phyloP scores from a whole-genome alignment of 805 yeast species.

The Komagataella kurtzmanii region DNA sequence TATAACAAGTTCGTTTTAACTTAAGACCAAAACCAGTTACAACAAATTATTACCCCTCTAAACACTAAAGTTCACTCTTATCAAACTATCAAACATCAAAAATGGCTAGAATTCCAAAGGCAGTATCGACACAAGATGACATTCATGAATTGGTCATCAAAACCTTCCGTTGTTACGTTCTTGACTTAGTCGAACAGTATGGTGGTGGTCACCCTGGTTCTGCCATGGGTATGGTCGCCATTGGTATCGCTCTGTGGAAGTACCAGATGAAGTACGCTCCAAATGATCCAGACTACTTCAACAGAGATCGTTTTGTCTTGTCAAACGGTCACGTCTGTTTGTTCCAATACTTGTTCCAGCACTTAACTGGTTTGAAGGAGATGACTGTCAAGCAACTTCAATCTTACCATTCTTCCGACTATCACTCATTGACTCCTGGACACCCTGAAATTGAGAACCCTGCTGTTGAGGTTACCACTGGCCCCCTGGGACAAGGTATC shows the following conservation, averaged over 20 bases:
- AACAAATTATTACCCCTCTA: not conserved
- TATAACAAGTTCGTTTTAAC: not conserved
- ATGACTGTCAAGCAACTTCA: slow-evolving; percentile 21
- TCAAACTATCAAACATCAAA: slow-evolving; percentile 2
- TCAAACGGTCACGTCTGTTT: slow-evolving; percentile 24
- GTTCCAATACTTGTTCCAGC: slow-evolving; percentile 16
- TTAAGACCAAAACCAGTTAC: not conserved
- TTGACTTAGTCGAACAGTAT: slow-evolving; percentile 13
- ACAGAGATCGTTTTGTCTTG: slow-evolving; percentile 23
- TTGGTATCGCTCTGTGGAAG: slow-evolving; percentile 22
- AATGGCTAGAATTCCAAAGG: slow-evolving; percentile 12
- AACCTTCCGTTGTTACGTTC: slow-evolving; percentile 14
- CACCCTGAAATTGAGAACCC: slow-evolving; percentile 26
- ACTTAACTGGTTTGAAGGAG: slow-evolving; percentile 18
- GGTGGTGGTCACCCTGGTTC: slow-evolving; percentile 34
- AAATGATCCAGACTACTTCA: slow-evolving; percentile 17
- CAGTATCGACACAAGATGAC: slow-evolving; percentile 13
- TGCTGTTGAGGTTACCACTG: slow-evolving; percentile 24
- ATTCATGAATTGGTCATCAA: slow-evolving; percentile 13
- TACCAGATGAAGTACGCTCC: slow-evolving; percentile 19
- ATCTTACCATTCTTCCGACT: slow-evolving; percentile 16
- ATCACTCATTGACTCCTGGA: slow-evolving; percentile 20
- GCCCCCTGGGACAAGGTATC: slow-evolving; percentile 26
- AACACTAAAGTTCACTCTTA: not conserved
- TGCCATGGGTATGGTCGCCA: slow-evolving; percentile 27